phyloP scores from a whole-genome alignment of 495 filamentous ascomycete species.

The Aspergillus olivimuriae region DNA sequence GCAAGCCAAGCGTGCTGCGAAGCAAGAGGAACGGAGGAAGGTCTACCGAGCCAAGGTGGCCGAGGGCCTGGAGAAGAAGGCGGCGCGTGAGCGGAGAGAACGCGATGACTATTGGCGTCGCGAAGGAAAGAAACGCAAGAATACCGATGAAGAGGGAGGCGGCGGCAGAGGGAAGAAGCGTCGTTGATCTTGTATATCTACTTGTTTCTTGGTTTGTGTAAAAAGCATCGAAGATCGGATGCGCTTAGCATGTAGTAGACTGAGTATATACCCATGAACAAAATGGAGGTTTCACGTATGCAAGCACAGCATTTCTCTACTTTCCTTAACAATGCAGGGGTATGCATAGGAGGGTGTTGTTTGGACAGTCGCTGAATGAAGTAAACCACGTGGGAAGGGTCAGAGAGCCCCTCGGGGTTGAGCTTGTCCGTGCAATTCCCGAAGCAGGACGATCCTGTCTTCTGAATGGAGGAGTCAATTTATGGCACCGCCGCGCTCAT shows the following conservation, averaged over 20 bases:
- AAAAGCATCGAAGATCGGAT: too few species aligned
- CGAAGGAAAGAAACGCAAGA: slow-evolving; percentile 91
- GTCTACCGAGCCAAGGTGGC: slow-evolving; percentile 74
- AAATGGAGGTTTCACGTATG: too few species aligned
- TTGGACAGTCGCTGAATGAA: too few species aligned
- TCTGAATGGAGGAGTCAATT: too few species aligned
- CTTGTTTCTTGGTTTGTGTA: slow-evolving; percentile 18
- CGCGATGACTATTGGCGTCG: slow-evolving; percentile 86
- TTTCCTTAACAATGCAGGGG: too few species aligned
- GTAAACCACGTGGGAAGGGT: too few species aligned
- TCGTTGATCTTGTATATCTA: slow-evolving; percentile 22
- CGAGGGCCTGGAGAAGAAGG: slow-evolving; percentile 74
- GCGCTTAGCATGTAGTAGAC: too few species aligned
- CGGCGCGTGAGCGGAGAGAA: slow-evolving; percentile 79
- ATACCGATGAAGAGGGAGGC: slow-evolving; percentile 43
- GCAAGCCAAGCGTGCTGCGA: slow-evolving; percentile 65
- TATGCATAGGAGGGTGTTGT: too few species aligned
- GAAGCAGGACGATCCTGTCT: too few species aligned
- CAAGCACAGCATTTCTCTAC: too few species aligned
- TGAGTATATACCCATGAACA: background rate
- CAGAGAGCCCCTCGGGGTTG: too few species aligned
- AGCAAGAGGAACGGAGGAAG: slow-evolving; percentile 78
- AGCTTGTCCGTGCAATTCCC: too few species aligned
- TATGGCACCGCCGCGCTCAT: background rate
- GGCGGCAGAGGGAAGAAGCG: slow-evolving; percentile 69